Percentiles rank a stretch among this genome's conserved stretches.
Conservation (phyloP, 805 yeast species). For the Wickerhamomyces hampshirensis region DNA sequence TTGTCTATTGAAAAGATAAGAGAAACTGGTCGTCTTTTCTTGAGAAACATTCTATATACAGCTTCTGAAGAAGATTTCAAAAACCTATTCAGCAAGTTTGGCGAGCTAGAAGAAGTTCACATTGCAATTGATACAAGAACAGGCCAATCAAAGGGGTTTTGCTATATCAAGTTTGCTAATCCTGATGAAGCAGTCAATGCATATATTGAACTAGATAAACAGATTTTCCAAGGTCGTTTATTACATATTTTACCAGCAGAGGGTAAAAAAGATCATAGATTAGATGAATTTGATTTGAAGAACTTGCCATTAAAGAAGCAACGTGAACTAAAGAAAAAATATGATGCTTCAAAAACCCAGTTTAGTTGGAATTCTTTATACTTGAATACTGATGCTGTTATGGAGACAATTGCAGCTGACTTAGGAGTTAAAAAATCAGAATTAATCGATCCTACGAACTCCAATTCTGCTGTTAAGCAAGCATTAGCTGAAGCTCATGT, state of each 20-base stretch:
- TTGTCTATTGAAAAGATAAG: slow-evolving; percentile 45
- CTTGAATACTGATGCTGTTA: slow-evolving; percentile 86
- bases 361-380: slow-evolving; percentile 95
- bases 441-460: slow-evolving; percentile 79
- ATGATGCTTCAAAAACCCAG: slow-evolving; percentile 78
- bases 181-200: slow-evolving; percentile 75
- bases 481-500: slow-evolving; percentile 97
- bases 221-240: slow-evolving; percentile 90
- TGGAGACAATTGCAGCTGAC: slow-evolving; percentile 81
- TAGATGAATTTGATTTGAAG: slow-evolving; percentile 88
- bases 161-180: slow-evolving; percentile 69
- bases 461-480: slow-evolving; percentile 89
- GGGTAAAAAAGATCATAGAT: slow-evolving; percentile 70
- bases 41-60: slow-evolving; percentile 79
- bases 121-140: slow-evolving; percentile 88
- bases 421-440: slow-evolving; percentile 81
- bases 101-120: slow-evolving; percentile 82
- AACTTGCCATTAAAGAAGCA: slow-evolving; percentile 92
- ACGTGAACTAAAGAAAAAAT: slow-evolving; percentile 75
- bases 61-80: slow-evolving; percentile 77
- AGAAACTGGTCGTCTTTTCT: slow-evolving; percentile 75
- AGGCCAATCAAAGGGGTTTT: slow-evolving; percentile 89
- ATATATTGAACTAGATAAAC: slow-evolving; percentile 69
- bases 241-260: slow-evolving; percentile 86
- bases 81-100: slow-evolving; percentile 60